Conservation (phyloP, 495 filamentous ascomycete genomes). For the Talaromyces liani region DNA sequence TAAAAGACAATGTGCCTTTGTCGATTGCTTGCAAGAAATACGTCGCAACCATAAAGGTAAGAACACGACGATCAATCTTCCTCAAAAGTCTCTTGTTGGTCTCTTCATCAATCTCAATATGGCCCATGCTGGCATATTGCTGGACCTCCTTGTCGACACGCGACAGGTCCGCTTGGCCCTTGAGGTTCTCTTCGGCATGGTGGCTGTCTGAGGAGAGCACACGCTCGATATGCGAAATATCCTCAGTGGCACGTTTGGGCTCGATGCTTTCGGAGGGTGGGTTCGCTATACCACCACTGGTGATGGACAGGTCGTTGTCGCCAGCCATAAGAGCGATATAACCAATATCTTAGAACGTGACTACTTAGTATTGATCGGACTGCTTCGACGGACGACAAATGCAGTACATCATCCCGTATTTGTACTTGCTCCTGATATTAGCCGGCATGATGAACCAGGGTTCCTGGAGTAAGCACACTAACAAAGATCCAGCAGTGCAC, state of each 20-base stretch:
- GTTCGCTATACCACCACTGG: neutral
- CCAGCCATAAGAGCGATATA: neutral
- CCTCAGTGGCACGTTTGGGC: neutral
- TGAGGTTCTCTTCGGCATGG: conserved; percentile 24
- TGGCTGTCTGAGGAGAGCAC: neutral
- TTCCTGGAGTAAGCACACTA: neutral
- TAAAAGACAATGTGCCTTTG: conserved; percentile 63
- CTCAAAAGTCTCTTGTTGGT: conserved; percentile 43
- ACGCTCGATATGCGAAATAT: neutral
- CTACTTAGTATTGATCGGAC: too few relatives aligned
- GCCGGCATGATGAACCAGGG: neutral
- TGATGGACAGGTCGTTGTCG: neutral
- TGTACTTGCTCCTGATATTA: neutral
- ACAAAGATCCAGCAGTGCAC: neutral
- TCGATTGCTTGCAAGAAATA: conserved; percentile 71
- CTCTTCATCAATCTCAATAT: conserved; percentile 44
- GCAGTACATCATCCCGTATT: neutral
- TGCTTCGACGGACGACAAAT: neutral
- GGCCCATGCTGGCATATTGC: conserved; percentile 47
- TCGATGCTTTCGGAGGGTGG: neutral
- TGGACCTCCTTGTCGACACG: conserved; percentile 58
- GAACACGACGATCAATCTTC: conserved; percentile 48
- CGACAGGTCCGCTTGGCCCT: conserved; percentile 42
- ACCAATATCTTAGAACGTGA: neutral
- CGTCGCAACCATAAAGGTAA: conserved; percentile 40